Evolutionary conservation across 306 rosid genomes (phyloP), one percentile per base, ranked within the genome.

Genomic region (Cicer arietinum): DNA sequence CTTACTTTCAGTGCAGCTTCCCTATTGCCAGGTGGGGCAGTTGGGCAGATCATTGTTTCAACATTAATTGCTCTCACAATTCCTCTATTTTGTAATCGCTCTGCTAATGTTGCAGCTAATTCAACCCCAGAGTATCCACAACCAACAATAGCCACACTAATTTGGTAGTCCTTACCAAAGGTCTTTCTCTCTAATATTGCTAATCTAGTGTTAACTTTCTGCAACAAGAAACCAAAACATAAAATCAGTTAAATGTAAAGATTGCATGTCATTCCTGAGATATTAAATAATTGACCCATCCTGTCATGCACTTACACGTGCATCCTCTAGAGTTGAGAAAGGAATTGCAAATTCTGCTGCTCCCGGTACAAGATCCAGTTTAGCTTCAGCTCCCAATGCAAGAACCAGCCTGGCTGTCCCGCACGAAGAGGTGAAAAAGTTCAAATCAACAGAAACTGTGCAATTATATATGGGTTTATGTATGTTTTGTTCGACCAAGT

Each of bases 341-440:
- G 98, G 95, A 80, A 94, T 62, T 50, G 97, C 97, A 62, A 72
- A 89, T 67, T 90, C 95, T 13, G 84, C 41, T 41, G 98, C 97
- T 60, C 98, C 96, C 9, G 98, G 96, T 75, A 91, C 93, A 85
- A 91, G 20, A 85, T 94, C 94, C 51, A 94, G 89, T 75, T 87
- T 90, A 51, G 90, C 62, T 86, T 91, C 97, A 91, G 98, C 94
- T 68, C 98, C 97, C 87, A 91, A 83, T 74, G 98, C 91, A 84
- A 94, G 97, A 89, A 94, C 97, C 84, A 94, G 86, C 98, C 97
- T 92, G 93, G 90, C 93, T 92, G 96, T 84, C 92, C 96, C 85
- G 73, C 20, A 57, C 59, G 60, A 81, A 80, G 84, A 70, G 45
- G 75, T 67, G 65, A 43, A 67, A 74, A 43, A 52, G 79, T 53